Evolutionary conservation across 2,329 filamentous ascomycete genomes (phyloP), one percentile per base, ranked within the genome.

Genomic region (Exophiala dermatitidis): DNA sequence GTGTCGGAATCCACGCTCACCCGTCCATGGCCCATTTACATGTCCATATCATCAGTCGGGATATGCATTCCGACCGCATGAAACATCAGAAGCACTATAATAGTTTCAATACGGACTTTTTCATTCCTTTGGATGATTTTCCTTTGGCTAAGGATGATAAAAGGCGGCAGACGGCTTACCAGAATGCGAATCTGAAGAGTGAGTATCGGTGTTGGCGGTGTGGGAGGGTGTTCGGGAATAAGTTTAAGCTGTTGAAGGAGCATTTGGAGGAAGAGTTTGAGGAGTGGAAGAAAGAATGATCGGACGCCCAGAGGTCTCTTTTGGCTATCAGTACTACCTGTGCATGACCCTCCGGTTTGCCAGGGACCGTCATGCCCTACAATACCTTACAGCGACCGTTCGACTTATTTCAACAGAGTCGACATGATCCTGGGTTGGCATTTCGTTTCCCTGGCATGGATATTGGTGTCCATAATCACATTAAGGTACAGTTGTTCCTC

Each of bases 11-110:
- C 5, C 93, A 98, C 71, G 86, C 88, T 2, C 82, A 85, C 61
- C 93, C 93, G 2, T 90, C 85, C 52, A 97, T 98, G 93, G 84
- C 81, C 59, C 89, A 97, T 68, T 67, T 97, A 50, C 93, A 98
- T 70, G 77, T 97, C 3, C 93, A 98, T 69, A 82, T 97, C 31
- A 71, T 97, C 53, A 88, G 86, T 37, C 75, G 81, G 12, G 93
- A 98, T 67, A 85, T 88, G 76, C 77, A 82, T 63, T 89, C 85
- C 36, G 77, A 80, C 7, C 78, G 77, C 43, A 61, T 96, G 69
- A 88, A 84, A 71, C 83, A 91, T 66, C 78, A 83, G 59, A 91
- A 90, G 68, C 93, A 97, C 71, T 97, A 96, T 71, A 88, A 93
- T 66, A 93, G 86, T 59, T 97, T 97, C 71, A 83, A 81, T 32